A percentile compares a stretch with the other conserved stretches of the same genome.
phyloP scores from a whole-genome alignment of 2,329 filamentous ascomycete species.

The Colletotrichum sidae region DNA sequence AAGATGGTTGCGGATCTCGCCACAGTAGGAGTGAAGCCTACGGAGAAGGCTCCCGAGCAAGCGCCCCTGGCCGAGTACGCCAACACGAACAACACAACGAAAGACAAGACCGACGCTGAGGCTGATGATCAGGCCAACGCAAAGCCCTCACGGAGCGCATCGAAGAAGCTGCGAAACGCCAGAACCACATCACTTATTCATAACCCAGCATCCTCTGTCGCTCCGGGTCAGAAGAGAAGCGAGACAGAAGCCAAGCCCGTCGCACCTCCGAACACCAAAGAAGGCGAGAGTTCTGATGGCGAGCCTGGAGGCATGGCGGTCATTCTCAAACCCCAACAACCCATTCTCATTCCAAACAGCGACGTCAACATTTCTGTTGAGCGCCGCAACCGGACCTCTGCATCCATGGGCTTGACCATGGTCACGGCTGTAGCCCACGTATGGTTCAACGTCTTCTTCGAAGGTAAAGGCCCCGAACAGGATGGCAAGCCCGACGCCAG shows the following conservation, averaged over 20 bases:
- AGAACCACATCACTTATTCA: slow-evolving; percentile 49
- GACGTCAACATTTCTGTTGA: slow-evolving; percentile 94
- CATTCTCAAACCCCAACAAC: slow-evolving; percentile 78
- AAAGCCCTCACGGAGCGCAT: slow-evolving; percentile 33
- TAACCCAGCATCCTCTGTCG: slow-evolving; percentile 9
- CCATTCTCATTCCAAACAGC: slow-evolving; percentile 79
- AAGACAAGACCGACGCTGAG: slow-evolving; percentile 28
- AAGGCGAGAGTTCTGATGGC: slow-evolving; percentile 17
- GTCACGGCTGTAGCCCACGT: slow-evolving; percentile 94
- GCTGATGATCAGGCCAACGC: slow-evolving; percentile 19
- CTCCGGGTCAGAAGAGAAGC: slow-evolving; percentile 24
- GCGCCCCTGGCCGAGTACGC: slow-evolving; percentile 47
- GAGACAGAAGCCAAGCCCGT: slow-evolving; percentile 13
- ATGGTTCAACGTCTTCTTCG: slow-evolving; percentile 97
- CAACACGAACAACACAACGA: slow-evolving; percentile 39
- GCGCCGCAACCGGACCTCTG: slow-evolving; percentile 81
- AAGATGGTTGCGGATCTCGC: slow-evolving; percentile 68
- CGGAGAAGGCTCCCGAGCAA: slow-evolving; percentile 51
- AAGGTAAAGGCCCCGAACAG: slow-evolving; percentile 80
- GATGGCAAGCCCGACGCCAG: slow-evolving; percentile 73
- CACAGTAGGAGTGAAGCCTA: slow-evolving; percentile 47
- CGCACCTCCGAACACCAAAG: slow-evolving; percentile 17
- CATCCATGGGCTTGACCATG: slow-evolving; percentile 85
- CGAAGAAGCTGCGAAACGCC: slow-evolving; percentile 41
- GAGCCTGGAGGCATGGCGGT: slow-evolving; percentile 77